These are phyloP conservation scores for Arabidopsis arenosa DNA, from an alignment of 345 rosid species.

Conservation along the genomic window DNA sequence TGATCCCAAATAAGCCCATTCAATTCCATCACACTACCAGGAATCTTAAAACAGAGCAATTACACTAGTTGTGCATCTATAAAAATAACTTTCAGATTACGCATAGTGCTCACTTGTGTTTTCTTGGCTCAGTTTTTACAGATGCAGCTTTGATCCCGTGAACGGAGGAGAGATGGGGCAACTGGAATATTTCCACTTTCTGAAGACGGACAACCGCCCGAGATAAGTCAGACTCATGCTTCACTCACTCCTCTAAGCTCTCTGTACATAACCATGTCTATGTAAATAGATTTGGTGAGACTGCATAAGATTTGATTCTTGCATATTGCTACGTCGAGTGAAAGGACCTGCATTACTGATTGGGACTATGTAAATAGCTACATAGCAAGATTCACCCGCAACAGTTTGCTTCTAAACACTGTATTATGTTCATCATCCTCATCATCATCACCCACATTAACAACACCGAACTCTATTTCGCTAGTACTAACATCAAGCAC, in stretches of 20 bases:
- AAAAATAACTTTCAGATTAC: slow-evolving; percentile 7
- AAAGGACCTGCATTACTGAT: slow-evolving; percentile 16
- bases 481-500: too few species aligned
- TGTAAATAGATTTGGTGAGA: slow-evolving; percentile 25
- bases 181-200: slow-evolving; percentile 70
- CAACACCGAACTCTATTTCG: too few species aligned
- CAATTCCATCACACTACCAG: slow-evolving; percentile 1
- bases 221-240: slow-evolving; percentile 8
- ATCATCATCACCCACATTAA: too few species aligned
- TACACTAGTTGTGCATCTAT: not conserved
- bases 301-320: slow-evolving; percentile 32
- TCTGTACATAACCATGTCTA: slow-evolving; percentile 36
- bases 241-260: slow-evolving; percentile 3
- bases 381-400: slow-evolving; percentile 3
- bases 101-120: slow-evolving; percentile 1
- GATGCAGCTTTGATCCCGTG: slow-evolving; percentile 84
- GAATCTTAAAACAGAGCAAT: slow-evolving; percentile 12
- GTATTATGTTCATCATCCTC: not conserved
- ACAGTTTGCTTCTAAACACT: slow-evolving; percentile 21
- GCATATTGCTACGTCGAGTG: slow-evolving; percentile 19
- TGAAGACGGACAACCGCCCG: slow-evolving; percentile 52
- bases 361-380: slow-evolving; percentile 16
- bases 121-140: slow-evolving; percentile 64
- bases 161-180: slow-evolving; percentile 92
- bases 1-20: not conserved